These are phyloP conservation scores for Ophiosphaerella herpotricha DNA, from an alignment of 2,329 filamentous ascomycete species.

Conservation along the genomic window DNA sequence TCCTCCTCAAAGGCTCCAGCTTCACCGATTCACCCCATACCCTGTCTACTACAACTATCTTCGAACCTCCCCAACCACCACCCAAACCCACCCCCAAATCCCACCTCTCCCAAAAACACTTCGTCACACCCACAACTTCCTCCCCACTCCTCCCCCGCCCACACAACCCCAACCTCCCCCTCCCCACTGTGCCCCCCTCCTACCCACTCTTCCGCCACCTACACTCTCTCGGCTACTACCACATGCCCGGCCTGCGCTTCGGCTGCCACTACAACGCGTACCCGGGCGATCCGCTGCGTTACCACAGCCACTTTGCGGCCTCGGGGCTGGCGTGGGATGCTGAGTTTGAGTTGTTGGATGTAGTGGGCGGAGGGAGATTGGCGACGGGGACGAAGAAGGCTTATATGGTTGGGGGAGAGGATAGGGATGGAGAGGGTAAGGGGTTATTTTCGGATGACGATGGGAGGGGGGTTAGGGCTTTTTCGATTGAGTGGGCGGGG, in stretches of 20 bases:
- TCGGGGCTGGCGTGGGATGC: slow-evolving; percentile 87
- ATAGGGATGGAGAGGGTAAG: slow-evolving; percentile 8
- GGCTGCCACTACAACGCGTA: slow-evolving; percentile 95
- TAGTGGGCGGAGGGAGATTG: slow-evolving; percentile 83
- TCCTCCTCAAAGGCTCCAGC: slow-evolving; percentile 33
- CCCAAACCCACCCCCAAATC: slow-evolving; percentile 10
- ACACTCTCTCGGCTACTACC: slow-evolving; percentile 78
- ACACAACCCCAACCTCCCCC: slow-evolving; percentile 20
- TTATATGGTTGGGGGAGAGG: slow-evolving; percentile 78
- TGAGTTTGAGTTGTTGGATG: slow-evolving; percentile 79
- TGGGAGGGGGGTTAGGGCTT: slow-evolving; percentile 64
- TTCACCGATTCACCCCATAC: slow-evolving; percentile 12
- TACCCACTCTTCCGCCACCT: slow-evolving; percentile 82
- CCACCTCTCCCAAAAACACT: slow-evolving; percentile 32
- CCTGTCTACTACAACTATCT: slow-evolving; percentile 23
- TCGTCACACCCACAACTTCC: slow-evolving; percentile 54
- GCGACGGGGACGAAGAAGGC: slow-evolving; percentile 97
- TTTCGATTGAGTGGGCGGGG: slow-evolving; percentile 91
- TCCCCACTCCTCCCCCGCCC: slow-evolving; percentile 42
- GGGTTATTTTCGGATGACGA: slow-evolving; percentile 23
- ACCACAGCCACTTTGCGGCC: slow-evolving; percentile 92
- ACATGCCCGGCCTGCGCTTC: slow-evolving; percentile 90
- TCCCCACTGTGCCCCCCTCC: slow-evolving; percentile 45
- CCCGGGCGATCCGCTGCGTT: slow-evolving; percentile 90
- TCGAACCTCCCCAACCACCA: slow-evolving; percentile 23